A percentile compares a stretch with the other conserved stretches of the same genome.
Evolutionary conservation across 805 yeast genomes (phyloP).

Genomic region (Metschnikowia reukaufii): DNA sequence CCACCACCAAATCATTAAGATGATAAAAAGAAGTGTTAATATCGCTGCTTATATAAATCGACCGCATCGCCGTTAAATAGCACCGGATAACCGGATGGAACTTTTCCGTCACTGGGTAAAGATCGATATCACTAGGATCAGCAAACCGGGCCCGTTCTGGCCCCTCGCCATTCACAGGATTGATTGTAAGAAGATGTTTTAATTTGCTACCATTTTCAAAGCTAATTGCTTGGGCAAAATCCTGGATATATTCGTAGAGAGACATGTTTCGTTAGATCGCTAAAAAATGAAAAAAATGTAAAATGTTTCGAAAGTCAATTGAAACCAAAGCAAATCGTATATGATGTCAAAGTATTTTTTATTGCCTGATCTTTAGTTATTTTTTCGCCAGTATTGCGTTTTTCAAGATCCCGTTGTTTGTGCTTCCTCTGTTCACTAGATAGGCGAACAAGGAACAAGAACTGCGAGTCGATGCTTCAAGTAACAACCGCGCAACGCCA

Average conservation of each 20-base stretch:
- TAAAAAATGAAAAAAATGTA: background rate
- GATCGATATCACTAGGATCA: slow-evolving; percentile 42
- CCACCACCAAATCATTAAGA: slow-evolving; percentile 44
- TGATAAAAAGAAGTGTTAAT: slow-evolving; percentile 32
- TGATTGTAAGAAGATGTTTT: slow-evolving; percentile 31
- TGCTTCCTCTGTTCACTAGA: background rate
- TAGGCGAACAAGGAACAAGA: background rate
- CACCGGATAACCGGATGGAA: slow-evolving; percentile 29
- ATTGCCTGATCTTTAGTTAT: too few species aligned
- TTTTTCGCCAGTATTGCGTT: too few species aligned
- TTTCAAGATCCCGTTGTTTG: background rate
- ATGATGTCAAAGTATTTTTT: background rate
- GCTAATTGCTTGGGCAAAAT: slow-evolving; percentile 21
- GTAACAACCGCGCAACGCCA: background rate
- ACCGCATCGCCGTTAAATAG: slow-evolving; percentile 37
- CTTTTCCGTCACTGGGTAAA: slow-evolving; percentile 37
- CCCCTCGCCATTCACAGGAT: slow-evolving; percentile 35
- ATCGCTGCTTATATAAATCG: slow-evolving; percentile 33
- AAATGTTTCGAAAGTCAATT: background rate
- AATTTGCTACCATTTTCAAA: slow-evolving; percentile 21
- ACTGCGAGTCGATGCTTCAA: background rate
- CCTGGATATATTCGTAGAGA: slow-evolving; percentile 24
- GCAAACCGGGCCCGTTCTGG: slow-evolving; percentile 30
- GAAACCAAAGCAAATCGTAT: background rate
- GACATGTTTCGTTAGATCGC: slow-evolving; percentile 8